Conservation (phyloP, 2,329 filamentous ascomycete species). For the Colletotrichum lentis region DNA sequence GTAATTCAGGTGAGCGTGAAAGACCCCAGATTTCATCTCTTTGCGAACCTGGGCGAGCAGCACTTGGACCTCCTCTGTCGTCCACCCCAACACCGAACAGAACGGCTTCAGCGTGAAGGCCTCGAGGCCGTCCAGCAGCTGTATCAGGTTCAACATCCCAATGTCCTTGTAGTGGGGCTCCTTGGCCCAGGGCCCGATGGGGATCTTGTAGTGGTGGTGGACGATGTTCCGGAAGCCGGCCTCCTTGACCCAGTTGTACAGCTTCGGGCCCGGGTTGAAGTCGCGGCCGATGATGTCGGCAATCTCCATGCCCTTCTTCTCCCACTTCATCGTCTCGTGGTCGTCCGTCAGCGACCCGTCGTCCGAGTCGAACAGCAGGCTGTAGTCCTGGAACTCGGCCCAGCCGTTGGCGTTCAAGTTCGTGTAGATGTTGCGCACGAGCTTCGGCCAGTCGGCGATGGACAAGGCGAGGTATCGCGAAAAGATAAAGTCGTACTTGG, state of each 20-base stretch:
- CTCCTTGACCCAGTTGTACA: slow-evolving; percentile 44
- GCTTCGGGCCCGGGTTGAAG: slow-evolving; percentile 43
- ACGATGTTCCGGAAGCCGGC: slow-evolving; percentile 50
- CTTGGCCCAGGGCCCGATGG: slow-evolving; percentile 50
- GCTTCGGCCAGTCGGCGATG: slow-evolving; percentile 25
- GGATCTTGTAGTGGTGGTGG: slow-evolving; percentile 45
- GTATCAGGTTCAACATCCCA: slow-evolving; percentile 39
- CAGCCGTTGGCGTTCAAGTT: slow-evolving; percentile 49
- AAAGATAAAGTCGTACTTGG: slow-evolving; percentile 47
- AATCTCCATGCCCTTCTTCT: slow-evolving; percentile 36
- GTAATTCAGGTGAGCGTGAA: slow-evolving; percentile 42
- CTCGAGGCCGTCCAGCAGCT: slow-evolving; percentile 40
- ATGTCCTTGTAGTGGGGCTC: slow-evolving; percentile 45
- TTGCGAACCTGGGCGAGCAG: slow-evolving; percentile 44
- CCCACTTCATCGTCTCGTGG: slow-evolving; percentile 33
- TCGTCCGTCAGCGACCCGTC: slow-evolving; percentile 38
- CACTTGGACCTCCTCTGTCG: slow-evolving; percentile 41
- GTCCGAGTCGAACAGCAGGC: slow-evolving; percentile 38
- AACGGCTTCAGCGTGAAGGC: slow-evolving; percentile 43
- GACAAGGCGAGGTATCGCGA: slow-evolving; percentile 12
- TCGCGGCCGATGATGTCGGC: slow-evolving; percentile 42
- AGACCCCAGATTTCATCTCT: slow-evolving; percentile 42
- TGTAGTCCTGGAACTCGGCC: slow-evolving; percentile 42
- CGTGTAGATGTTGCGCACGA: slow-evolving; percentile 28
- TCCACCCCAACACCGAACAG: slow-evolving; percentile 44